Base-by-base conservation (phyloP, 2,329 filamentous ascomycete genomes). In the Alternaria sp. region DNA sequence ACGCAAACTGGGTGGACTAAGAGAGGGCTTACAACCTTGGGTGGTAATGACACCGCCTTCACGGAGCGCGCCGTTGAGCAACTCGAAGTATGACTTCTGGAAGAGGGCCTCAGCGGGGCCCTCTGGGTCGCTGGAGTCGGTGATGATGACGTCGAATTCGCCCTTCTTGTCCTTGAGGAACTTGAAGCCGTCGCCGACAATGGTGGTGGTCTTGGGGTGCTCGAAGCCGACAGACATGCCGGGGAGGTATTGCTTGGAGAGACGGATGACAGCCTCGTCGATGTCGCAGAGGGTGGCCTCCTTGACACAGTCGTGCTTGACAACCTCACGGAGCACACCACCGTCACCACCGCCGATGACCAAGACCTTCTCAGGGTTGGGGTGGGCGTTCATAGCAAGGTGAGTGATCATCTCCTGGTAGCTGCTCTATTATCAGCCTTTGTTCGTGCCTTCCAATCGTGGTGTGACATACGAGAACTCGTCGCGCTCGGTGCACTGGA, bases 381-480 rank as follows among this genome's bases (percentile, higher is more conserved):
- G 95, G 87, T 99, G 95, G 53, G 94, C 92, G 87, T 96, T 95
- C 90, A 99, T 92, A 82, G 93, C 95, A 70, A 99, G 86, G 83
- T 99, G 93, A 72, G 94, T 93, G 82, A 99, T 99, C 95, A 99
- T 99, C 87, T 99, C 95, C 86, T 99, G 95, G 88, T 97, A 97
- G 73, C 83, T 85, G 65, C 50, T 24, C 37, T 45, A 36, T 50
- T 9, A 56, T 76, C 52, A 75, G 60, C 59, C 31, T 49, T 39
- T 49, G 44, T 23, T 28, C 24, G 8, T 21, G 24, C 17, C n/a
- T 46, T 14, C 14, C 21, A 4, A 24, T 29, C 31, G 17, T 48
- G 31, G 34, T 53, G 49, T 51, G 46, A 77, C 82, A 66, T 85
- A 88, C 79, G 93, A 92, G 86, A 98, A 99, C 85, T 99, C 95